Evolutionary conservation across 129 eudicot species (phyloP).

Genomic region (Flaveria brownii): DNA sequence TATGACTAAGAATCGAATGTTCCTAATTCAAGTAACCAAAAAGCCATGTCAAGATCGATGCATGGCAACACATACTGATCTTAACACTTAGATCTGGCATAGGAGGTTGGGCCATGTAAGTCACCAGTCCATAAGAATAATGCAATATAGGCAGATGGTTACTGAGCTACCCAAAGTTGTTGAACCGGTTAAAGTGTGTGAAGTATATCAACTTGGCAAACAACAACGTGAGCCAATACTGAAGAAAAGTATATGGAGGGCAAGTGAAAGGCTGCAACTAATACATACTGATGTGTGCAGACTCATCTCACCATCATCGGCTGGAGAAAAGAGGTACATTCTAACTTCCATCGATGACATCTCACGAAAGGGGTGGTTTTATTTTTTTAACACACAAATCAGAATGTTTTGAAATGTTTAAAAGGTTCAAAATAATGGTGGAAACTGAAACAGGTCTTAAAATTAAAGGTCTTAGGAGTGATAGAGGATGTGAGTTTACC

Average conservation of each 20-base stretch:
- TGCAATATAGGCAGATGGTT: too few relatives aligned
- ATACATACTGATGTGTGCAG: neutral
- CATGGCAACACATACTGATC: too few relatives aligned
- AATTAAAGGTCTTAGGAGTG: too few relatives aligned
- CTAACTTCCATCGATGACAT: neutral
- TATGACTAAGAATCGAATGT: neutral
- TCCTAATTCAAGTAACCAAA: neutral
- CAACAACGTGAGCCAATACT: neutral
- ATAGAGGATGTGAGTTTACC: too few relatives aligned
- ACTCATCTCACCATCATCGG: neutral
- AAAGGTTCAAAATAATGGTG: neutral
- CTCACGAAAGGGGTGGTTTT: neutral
- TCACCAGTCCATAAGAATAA: too few relatives aligned
- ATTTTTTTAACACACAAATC: neutral
- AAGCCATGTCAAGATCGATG: neutral
- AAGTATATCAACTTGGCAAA: too few relatives aligned
- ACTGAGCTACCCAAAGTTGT: too few relatives aligned
- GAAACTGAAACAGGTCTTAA: too few relatives aligned
- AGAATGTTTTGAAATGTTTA: neutral
- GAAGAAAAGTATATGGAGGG: neutral
- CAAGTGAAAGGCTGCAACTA: neutral
- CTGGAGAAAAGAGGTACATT: neutral
- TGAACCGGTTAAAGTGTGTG: too few relatives aligned
- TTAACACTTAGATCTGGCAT: too few relatives aligned
- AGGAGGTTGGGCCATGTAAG: too few relatives aligned